Evolutionary conservation across 257 asterid species (phyloP).

Genomic region (Salvia hispanica): DNA sequence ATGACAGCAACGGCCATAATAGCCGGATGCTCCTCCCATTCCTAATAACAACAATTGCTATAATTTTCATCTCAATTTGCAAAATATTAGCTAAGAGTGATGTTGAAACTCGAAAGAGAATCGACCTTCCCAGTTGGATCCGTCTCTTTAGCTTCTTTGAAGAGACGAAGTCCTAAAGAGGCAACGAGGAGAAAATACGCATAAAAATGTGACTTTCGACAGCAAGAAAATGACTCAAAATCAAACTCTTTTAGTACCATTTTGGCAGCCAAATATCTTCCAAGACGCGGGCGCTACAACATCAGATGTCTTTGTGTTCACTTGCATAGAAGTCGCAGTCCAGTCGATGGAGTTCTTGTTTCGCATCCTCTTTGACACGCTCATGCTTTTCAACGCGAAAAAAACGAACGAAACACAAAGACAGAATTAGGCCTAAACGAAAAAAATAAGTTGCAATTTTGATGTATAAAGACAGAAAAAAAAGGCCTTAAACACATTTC

Average conservation of each 20-base stretch:
- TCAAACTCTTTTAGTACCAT: conserved; percentile 48
- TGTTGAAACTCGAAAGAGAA: not conserved
- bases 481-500: not conserved
- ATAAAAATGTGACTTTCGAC: not conserved
- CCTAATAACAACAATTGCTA: conserved; percentile 33
- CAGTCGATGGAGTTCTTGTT: conserved; percentile 43
- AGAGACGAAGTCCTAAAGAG: conserved; percentile 75
- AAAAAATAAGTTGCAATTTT: not conserved
- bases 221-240: not conserved
- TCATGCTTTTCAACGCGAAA: conserved; percentile 49
- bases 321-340: conserved; percentile 52
- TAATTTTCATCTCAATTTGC: not conserved
- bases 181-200: conserved; percentile 2
- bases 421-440: not conserved
- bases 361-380: conserved; percentile 52
- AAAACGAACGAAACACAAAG: not conserved
- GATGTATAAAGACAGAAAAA: conserved; percentile 1
- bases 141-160: conserved; percentile 81
- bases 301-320: conserved; percentile 70
- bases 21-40: conserved; percentile 80
- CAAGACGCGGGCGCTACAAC: conserved; percentile 87
- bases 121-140: conserved; percentile 69
- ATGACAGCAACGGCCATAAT: conserved; percentile 91
- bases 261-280: conserved; percentile 85
- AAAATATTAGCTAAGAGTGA: not conserved